A percentile compares a stretch with the other conserved stretches of the same genome.
Evolutionary conservation across 139 green algal species (phyloP).

Genomic region (Micromonas commoda): DNA sequence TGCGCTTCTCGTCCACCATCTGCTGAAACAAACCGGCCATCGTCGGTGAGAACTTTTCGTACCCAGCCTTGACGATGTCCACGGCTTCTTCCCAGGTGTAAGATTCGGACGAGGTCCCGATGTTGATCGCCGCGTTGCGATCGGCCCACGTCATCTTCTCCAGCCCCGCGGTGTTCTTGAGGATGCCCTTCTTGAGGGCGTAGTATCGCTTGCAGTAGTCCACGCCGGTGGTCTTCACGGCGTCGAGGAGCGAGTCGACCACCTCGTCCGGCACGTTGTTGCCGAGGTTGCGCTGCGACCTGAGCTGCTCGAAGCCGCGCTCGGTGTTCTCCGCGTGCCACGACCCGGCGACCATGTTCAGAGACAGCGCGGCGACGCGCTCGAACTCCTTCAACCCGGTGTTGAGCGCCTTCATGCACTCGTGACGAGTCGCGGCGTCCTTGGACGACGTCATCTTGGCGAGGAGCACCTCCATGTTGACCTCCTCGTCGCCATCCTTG

Average conservation of each 20-base stretch:
- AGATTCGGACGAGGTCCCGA: background rate
- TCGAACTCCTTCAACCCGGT: constrained; percentile 17
- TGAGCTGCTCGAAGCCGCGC: constrained; percentile 14
- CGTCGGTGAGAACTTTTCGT: constrained; percentile 24
- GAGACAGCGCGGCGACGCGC: constrained; percentile 7
- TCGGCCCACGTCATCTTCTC: constrained; percentile 25
- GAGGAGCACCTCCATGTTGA: constrained; percentile 22
- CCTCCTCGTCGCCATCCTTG: constrained; percentile 20
- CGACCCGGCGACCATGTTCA: constrained; percentile 25
- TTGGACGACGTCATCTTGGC: constrained; percentile 24
- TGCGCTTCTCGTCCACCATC: constrained; percentile 20
- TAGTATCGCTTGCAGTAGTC: constrained; percentile 27
- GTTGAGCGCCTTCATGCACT: constrained; percentile 27
- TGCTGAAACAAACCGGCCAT: constrained; percentile 14
- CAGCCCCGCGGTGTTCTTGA: constrained; percentile 16
- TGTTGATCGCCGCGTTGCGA: constrained; percentile 23
- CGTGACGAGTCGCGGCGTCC: background rate
- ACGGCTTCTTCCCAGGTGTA: constrained; percentile 26
- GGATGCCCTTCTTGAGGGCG: constrained; percentile 18
- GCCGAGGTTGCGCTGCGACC: constrained; percentile 10
- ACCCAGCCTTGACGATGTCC: background rate
- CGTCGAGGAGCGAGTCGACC: constrained; percentile 18
- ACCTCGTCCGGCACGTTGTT: constrained; percentile 25
- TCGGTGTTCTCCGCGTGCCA: constrained; percentile 26
- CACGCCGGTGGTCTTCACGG: constrained; percentile 20